These are phyloP conservation scores for Baorangia bicolor DNA, from an alignment of 768 basidiomycete genomes.

Conservation along the genomic window DNA sequence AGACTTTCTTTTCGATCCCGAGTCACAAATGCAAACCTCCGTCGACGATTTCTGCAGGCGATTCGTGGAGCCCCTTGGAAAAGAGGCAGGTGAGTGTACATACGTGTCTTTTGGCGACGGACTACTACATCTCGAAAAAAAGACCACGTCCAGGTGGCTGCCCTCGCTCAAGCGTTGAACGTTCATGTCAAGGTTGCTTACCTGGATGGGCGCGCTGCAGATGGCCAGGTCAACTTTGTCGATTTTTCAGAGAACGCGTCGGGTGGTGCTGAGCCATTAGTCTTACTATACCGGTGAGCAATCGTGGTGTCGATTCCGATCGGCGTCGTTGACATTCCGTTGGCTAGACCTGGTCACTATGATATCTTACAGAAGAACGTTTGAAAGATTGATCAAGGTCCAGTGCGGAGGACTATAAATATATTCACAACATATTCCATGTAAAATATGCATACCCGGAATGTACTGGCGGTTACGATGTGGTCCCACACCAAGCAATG, in stretches of 20 bases:
- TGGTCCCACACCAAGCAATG: background rate
- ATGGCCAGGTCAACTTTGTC: conserved; percentile 63
- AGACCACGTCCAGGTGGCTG: conserved; percentile 84
- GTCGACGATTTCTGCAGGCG: conserved; percentile 69
- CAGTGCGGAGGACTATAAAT: background rate
- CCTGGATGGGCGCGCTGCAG: conserved; percentile 60
- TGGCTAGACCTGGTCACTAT: conserved; percentile 79
- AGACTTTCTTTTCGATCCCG: conserved; percentile 76
- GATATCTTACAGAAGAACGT: conserved; percentile 51
- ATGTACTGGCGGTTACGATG: background rate
- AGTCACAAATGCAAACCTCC: conserved; percentile 56
- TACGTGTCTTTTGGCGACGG: background rate
- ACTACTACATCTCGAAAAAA: conserved; percentile 3
- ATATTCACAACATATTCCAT: conserved; percentile 6
- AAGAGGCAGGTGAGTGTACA: conserved; percentile 63
- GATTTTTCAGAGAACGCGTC: conserved; percentile 54
- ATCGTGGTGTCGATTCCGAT: background rate
- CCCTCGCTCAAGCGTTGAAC: conserved; percentile 65
- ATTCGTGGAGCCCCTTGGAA: conserved; percentile 75
- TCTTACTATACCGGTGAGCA: conserved; percentile 72
- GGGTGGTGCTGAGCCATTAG: conserved; percentile 49
- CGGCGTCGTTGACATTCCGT: background rate
- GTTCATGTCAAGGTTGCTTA: conserved; percentile 76
- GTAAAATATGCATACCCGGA: conserved; percentile 13
- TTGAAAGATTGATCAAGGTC: conserved; percentile 2